phyloP scores from a whole-genome alignment of 2,329 filamentous ascomycete species.

The Colletotrichum lini region DNA sequence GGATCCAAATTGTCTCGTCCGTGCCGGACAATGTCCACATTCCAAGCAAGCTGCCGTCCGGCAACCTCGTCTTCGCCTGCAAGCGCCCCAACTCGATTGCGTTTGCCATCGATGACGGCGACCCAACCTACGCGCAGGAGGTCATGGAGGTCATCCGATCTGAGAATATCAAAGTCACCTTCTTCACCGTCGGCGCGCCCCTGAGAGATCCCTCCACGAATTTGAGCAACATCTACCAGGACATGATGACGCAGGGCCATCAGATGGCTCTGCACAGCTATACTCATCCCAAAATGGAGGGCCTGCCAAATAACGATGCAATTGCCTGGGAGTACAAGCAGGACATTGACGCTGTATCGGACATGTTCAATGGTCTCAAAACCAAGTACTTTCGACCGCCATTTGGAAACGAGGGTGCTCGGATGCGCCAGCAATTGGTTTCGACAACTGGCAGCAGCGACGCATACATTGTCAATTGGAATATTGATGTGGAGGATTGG shows the following conservation, averaged over 20 bases:
- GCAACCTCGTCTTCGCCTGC: constrained; percentile 74
- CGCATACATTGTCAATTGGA: constrained; percentile 76
- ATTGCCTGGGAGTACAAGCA: constrained; percentile 75
- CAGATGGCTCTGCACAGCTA: constrained; percentile 79
- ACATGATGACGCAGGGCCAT: constrained; percentile 74
- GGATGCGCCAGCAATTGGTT: constrained; percentile 75
- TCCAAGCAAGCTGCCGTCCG: constrained; percentile 73
- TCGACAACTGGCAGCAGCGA: constrained; percentile 63
- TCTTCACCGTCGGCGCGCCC: constrained; percentile 78
- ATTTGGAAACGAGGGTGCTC: constrained; percentile 77
- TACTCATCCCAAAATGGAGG: constrained; percentile 77
- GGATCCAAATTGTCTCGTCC: constrained; percentile 71
- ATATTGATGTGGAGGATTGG: constrained; percentile 80
- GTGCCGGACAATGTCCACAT: constrained; percentile 67
- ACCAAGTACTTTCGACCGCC: constrained; percentile 77
- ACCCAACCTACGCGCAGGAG: constrained; percentile 58
- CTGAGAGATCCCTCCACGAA: constrained; percentile 72
- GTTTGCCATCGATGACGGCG: constrained; percentile 80
- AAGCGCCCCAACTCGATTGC: constrained; percentile 79
- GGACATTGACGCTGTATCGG: constrained; percentile 64
- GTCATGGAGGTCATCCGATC: constrained; percentile 73
- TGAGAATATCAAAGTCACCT: constrained; percentile 76
- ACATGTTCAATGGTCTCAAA: constrained; percentile 52
- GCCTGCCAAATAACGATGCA: constrained; percentile 64
- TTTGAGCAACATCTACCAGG: constrained; percentile 73